A percentile compares a stretch with the other conserved stretches of the same genome.
Evolutionary conservation across 208 protist species (phyloP).

Genomic region (Acanthamoeba divionensis): DNA sequence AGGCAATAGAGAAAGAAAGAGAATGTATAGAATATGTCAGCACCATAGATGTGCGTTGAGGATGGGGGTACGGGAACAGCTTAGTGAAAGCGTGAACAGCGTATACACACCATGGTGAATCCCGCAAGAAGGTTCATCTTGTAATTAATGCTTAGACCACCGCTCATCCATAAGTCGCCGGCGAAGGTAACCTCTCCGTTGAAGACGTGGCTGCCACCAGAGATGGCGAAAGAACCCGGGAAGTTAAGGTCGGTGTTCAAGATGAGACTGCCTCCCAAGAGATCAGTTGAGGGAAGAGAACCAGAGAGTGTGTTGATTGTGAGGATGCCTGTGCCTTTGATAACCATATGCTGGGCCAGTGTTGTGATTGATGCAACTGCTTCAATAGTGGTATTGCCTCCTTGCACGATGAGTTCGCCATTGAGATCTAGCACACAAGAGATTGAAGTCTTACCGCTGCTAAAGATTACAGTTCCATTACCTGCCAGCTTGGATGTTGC

Average conservation of each 20-base stretch:
- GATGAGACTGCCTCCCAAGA: conserved; percentile 20
- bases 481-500: not conserved
- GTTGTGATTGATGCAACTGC: not conserved
- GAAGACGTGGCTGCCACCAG: conserved; percentile 22
- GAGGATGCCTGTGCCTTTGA: not conserved
- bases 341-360: not conserved
- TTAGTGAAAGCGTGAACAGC: no score
- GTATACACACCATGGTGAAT: not conserved
- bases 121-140: not conserved
- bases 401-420: conserved; percentile 3
- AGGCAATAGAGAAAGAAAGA: no score
- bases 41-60: no score
- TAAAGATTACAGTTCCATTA: not conserved
- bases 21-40: no score
- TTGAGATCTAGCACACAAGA: not conserved
- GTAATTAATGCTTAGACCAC: not conserved
- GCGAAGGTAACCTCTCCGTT: conserved; percentile 35
- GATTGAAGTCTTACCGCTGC: not conserved
- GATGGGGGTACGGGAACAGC: no score
- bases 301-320: not conserved
- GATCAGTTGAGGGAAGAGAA: not conserved
- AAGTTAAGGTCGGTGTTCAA: conserved; percentile 22
- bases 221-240: not conserved
- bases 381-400: conserved; percentile 3
- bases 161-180: conserved; percentile 15